Evolutionary conservation across 352 stramenopile species (phyloP).

Genomic region (Poterioochromonas sp.): DNA sequence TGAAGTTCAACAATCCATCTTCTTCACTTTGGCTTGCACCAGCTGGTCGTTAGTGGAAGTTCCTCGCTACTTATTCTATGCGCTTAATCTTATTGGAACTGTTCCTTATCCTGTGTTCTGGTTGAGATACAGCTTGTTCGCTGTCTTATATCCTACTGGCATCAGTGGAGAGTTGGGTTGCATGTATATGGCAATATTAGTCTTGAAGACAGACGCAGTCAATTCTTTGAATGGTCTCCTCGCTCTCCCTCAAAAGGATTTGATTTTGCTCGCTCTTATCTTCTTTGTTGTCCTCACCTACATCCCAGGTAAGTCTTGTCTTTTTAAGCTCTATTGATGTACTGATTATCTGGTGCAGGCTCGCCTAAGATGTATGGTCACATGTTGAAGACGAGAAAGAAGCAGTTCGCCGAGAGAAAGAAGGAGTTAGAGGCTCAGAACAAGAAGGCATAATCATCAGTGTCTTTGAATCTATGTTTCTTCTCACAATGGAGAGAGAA

Average conservation of each 20-base stretch:
- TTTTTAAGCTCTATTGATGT: too few relatives aligned
- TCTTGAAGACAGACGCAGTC: neutral
- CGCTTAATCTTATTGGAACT: conserved; percentile 78
- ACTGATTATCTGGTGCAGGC: too few relatives aligned
- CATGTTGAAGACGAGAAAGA: conserved; percentile 20
- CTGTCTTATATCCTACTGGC: conserved; percentile 91
- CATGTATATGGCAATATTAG: conserved; percentile 1
- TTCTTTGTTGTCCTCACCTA: conserved; percentile 11
- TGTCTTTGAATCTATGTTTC: too few relatives aligned
- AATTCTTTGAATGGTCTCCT: neutral
- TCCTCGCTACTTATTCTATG: conserved; percentile 94
- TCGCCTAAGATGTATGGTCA: conserved; percentile 16
- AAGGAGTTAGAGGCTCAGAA: neutral
- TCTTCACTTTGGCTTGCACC: conserved; percentile 28
- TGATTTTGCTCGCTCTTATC: neutral
- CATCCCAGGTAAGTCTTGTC: neutral
- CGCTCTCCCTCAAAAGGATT: neutral
- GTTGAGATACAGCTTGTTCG: conserved; percentile 94
- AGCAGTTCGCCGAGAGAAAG: neutral
- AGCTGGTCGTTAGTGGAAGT: conserved; percentile 51
- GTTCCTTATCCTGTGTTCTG: conserved; percentile 92
- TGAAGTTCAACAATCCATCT: conserved; percentile 50
- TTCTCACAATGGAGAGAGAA: too few relatives aligned
- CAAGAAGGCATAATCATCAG: conserved; percentile 7
- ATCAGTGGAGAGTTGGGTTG: conserved; percentile 70